Conservation (phyloP, 2,329 filamentous ascomycete species). For the Teratosphaeria epicoccoides region DNA sequence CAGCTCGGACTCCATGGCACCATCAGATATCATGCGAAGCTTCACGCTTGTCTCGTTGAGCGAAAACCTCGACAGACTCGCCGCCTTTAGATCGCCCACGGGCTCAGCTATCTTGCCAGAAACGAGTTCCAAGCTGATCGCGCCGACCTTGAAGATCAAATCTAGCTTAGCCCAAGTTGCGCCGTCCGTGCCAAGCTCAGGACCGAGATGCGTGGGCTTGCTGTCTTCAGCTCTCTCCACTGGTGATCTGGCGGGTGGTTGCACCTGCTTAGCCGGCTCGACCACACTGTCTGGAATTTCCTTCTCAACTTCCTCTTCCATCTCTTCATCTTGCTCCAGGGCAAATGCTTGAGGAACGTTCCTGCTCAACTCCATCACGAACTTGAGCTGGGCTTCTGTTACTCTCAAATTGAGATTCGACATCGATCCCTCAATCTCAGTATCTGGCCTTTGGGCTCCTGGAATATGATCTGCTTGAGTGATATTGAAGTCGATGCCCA, state of each 20-base stretch:
- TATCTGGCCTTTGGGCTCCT: slow-evolving; percentile 70
- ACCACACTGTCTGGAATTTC: slow-evolving; percentile 54
- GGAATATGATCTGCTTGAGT: slow-evolving; percentile 79
- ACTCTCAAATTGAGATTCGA: slow-evolving; percentile 85
- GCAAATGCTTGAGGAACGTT: slow-evolving; percentile 82
- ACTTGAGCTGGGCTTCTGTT: slow-evolving; percentile 83
- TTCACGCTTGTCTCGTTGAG: slow-evolving; percentile 88
- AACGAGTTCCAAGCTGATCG: slow-evolving; percentile 79
- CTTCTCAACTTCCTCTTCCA: slow-evolving; percentile 61
- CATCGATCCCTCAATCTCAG: slow-evolving; percentile 83
- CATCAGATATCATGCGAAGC: slow-evolving; percentile 83
- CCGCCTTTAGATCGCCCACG: slow-evolving; percentile 63
- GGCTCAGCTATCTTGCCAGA: slow-evolving; percentile 65
- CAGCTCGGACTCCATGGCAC: slow-evolving; percentile 83
- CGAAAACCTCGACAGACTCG: slow-evolving; percentile 87
- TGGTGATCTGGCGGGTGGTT: slow-evolving; percentile 15
- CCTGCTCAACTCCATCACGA: slow-evolving; percentile 74
- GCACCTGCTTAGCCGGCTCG: slow-evolving; percentile 38
- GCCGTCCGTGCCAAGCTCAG: slow-evolving; percentile 58
- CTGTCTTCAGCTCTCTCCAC: slow-evolving; percentile 5
- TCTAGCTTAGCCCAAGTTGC: slow-evolving; percentile 89
- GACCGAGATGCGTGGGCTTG: slow-evolving; percentile 31
- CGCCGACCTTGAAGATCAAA: slow-evolving; percentile 78
- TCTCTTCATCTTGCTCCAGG: slow-evolving; percentile 56
- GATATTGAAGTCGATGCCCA: slow-evolving; percentile 86